Evolutionary conservation across 2,329 filamentous ascomycete species (phyloP).

Genomic region (Ceratocystis variospora): DNA sequence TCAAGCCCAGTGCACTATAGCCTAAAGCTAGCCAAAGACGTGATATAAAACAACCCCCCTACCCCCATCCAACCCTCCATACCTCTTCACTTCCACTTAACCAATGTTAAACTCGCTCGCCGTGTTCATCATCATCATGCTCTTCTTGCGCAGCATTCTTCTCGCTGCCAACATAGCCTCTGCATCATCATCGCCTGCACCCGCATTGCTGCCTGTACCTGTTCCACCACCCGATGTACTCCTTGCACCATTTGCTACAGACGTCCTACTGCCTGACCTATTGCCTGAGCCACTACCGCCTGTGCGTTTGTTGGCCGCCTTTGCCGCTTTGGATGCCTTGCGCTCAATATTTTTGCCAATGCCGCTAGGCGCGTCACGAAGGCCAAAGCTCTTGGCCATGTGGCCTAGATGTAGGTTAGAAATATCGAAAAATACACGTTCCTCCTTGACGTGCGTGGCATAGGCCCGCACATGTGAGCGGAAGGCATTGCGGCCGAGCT

Average conservation of each 20-base stretch:
- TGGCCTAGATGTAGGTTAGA: conserved; percentile 83
- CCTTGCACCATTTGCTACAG: conserved; percentile 21
- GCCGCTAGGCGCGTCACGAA: conserved; percentile 75
- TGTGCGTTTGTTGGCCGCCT: conserved; percentile 22
- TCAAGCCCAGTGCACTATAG: no score
- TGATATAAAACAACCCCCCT: neutral
- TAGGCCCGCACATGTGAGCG: conserved; percentile 90
- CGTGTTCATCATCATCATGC: conserved; percentile 50
- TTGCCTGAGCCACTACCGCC: conserved; percentile 26
- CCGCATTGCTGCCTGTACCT: conserved; percentile 4
- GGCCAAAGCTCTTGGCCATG: conserved; percentile 80
- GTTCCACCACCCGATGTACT: conserved; percentile 22
- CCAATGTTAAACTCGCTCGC: conserved; percentile 58
- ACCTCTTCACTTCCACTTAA: conserved; percentile 23
- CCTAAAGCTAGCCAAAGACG: neutral
- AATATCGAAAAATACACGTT: conserved; percentile 81
- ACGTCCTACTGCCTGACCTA: conserved; percentile 20
- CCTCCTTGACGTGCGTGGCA: conserved; percentile 77
- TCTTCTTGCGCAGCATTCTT: conserved; percentile 46
- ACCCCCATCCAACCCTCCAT: neutral
- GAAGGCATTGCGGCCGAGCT: conserved; percentile 71
- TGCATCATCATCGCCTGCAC: conserved; percentile 29
- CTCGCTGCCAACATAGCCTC: conserved; percentile 30
- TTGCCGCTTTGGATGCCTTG: conserved; percentile 29
- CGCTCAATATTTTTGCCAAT: conserved; percentile 50